phyloP scores from a whole-genome alignment of 352 stramenopile species.

The Phytopythium delawarense region DNA sequence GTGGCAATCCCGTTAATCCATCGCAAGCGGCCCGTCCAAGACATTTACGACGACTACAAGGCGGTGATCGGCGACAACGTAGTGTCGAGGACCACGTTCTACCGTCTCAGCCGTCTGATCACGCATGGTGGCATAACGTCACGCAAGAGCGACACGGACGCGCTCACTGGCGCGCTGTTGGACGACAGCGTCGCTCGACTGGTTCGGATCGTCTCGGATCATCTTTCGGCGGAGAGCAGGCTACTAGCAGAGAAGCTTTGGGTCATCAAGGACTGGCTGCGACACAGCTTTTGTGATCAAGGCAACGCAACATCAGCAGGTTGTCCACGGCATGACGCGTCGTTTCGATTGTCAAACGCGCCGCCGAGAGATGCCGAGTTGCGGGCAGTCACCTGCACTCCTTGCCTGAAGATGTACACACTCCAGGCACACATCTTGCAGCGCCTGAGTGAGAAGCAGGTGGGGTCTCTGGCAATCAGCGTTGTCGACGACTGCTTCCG shows the following conservation, averaged over 20 bases:
- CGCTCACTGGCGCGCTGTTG: background rate
- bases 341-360: background rate
- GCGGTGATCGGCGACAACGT: background rate
- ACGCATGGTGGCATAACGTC: background rate
- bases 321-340: background rate
- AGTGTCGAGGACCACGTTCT: constrained; percentile 3
- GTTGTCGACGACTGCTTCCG: constrained; percentile 3
- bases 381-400: background rate
- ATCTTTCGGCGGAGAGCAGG: background rate
- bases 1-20: background rate
- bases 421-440: background rate
- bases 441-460: background rate
- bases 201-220: background rate
- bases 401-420: constrained; percentile 2
- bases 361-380: background rate
- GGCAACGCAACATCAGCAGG: background rate
- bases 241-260: background rate
- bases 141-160: background rate
- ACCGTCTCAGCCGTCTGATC: background rate
- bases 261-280: constrained; percentile 5
- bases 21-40: background rate
- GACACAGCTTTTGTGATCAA: background rate
- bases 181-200: constrained; percentile 3
- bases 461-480: background rate
- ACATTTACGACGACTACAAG: constrained; percentile 6